These are phyloP conservation scores for Trypanosoma lewisi DNA, from an alignment of 208 protist species.

Conservation along the genomic window DNA sequence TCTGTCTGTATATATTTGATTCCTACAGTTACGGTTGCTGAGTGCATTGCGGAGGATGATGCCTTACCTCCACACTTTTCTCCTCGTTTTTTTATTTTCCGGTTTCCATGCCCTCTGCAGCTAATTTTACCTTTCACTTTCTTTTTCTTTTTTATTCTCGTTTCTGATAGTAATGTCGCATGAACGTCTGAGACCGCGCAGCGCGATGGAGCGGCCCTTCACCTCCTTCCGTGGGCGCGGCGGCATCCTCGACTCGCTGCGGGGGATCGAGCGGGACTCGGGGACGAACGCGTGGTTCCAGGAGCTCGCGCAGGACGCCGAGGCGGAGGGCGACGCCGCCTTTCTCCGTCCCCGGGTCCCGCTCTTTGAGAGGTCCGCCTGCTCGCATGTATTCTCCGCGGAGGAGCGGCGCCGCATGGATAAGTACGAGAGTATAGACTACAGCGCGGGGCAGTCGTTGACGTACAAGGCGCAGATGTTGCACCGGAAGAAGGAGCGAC, in stretches of 20 bases:
- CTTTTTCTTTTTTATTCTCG: constrained; percentile 13
- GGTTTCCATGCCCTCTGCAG: no score
- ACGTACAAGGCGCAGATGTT: constrained; percentile 39
- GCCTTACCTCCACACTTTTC: no score
- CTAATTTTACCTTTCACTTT: constrained; percentile 15
- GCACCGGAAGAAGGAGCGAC: constrained; percentile 24
- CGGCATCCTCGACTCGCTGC: constrained; percentile 7
- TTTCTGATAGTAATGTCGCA: not conserved
- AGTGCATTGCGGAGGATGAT: no score
- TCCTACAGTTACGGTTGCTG: no score
- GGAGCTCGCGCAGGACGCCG: constrained; percentile 36
- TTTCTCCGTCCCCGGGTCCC: constrained; percentile 40
- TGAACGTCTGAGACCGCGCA: not conserved
- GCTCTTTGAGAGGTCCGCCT: constrained; percentile 46
- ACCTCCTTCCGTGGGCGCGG: not conserved
- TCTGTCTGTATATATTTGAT: no score
- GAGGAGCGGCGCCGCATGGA: constrained; percentile 72
- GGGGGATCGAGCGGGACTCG: constrained; percentile 3
- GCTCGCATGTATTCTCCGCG: constrained; percentile 54
- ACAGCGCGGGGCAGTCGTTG: constrained; percentile 52
- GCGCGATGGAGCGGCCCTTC: not conserved
- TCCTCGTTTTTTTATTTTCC: constrained; percentile 4
- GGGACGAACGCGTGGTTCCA: constrained; percentile 54
- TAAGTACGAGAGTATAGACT: constrained; percentile 81
- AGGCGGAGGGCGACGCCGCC: constrained; percentile 46